phyloP scores from a whole-genome alignment of 495 filamentous ascomycete species.

The Hypoxylon lienhwacheense region DNA sequence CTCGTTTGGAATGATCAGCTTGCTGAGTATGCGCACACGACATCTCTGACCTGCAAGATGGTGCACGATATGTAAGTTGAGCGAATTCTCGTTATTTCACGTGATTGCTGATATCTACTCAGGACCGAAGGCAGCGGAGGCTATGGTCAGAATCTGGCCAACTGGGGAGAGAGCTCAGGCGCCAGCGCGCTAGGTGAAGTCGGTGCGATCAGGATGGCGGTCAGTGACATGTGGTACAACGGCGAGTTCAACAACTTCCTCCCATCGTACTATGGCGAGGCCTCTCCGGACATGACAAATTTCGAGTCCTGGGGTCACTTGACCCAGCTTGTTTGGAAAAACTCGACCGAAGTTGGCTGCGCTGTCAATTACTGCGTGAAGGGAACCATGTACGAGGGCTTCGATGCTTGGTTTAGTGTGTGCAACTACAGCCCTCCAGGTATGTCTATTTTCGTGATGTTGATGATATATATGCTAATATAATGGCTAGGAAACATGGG shows the following conservation, averaged over 20 bases:
- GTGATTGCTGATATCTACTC: conserved; percentile 20
- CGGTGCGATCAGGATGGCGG: conserved; percentile 60
- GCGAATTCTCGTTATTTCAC: not conserved
- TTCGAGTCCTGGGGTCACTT: conserved; percentile 82
- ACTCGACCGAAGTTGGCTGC: conserved; percentile 72
- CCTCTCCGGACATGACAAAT: conserved; percentile 56
- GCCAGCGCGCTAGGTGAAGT: conserved; percentile 36
- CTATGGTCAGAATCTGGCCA: conserved; percentile 86
- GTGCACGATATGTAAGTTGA: conserved; percentile 72
- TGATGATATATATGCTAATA: conserved; percentile 33
- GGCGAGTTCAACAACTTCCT: conserved; percentile 60
- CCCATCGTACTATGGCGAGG: conserved; percentile 42
- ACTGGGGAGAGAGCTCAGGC: conserved; percentile 41
- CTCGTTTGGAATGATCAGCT: conserved; percentile 66
- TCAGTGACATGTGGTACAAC: conserved; percentile 84
- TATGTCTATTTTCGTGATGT: conserved; percentile 39
- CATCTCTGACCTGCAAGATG: conserved; percentile 64
- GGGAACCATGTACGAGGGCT: conserved; percentile 46
- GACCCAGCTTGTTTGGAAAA: conserved; percentile 88
- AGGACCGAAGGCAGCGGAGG: conserved; percentile 58
- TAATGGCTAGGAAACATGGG: conserved; percentile 63
- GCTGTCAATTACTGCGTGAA: conserved; percentile 56
- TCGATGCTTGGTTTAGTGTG: conserved; percentile 64
- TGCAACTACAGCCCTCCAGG: conserved; percentile 86
- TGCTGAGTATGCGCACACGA: conserved; percentile 59